Evolutionary conservation across 176 grass and related monocot genomes (phyloP), one percentile per base, ranked within the genome.

Genomic region (Paspalum notatum): DNA sequence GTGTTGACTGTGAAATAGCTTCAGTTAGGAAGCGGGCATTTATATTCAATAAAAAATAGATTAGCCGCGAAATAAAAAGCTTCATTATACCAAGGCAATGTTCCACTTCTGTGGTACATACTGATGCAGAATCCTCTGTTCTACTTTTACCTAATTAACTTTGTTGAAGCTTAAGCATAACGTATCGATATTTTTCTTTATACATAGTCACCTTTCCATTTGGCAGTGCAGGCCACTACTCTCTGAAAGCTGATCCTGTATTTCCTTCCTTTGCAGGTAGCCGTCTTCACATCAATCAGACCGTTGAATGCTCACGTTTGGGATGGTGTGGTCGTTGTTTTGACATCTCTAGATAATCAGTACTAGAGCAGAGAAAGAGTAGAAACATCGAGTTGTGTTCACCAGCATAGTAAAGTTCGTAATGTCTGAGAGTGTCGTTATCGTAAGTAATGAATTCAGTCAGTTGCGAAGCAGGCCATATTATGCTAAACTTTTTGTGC

Each of bases 301-400:
- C 64, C 17, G 2, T n/a, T 62, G 63, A 61, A 76, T 69, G 37
- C 32, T 53, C 20, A 11, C 11, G 21, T 51, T 42, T 4, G 13
- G 16, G 54, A 11, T 71, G 43, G 52, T 48, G 44, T 62, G 67
- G 44, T 49, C 17, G 5, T 47, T 80, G n/a, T 76, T 69, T 81
- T 4, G 62, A 87, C 61, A 58, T 75, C 5, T 57, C 27, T 62
- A 50, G 20, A 80, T 74, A 73, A 86, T 55, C 38, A 72, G 56
- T 79, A 32, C 32, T 32, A 55, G 39, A 55, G 40, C 74, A 58
- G 25, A 65, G 25, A 21, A 38, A 45, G 8, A 41, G 39, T 55
- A 63, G 22, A 70, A 76, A 71, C 18, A 77, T 71, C 24, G 13
- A 25, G 43, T 55, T 13, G 64, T 43, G 68, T 66, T 74, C 41